Evolutionary conservation across 2,329 filamentous ascomycete species (phyloP).

Genomic region (Neoascochyta sp.): DNA sequence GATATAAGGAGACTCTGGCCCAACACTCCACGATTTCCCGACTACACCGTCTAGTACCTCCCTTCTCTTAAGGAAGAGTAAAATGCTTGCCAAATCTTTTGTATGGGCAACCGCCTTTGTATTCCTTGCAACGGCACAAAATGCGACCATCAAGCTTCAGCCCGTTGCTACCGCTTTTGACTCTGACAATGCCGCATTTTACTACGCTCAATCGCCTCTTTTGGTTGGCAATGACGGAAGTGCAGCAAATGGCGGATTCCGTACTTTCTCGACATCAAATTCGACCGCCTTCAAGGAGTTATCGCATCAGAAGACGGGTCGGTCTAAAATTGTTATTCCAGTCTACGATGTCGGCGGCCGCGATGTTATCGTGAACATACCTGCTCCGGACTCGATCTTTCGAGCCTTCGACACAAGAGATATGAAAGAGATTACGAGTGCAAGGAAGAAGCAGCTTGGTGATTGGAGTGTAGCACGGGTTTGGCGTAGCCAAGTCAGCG

Average conservation of each 20-base stretch:
- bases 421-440: slow-evolving; percentile 12
- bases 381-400: slow-evolving; percentile 28
- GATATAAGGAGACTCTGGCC: too few relatives aligned
- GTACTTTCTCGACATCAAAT: slow-evolving; percentile 12
- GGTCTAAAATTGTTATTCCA: slow-evolving; percentile 26
- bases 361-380: slow-evolving; percentile 27
- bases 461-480: slow-evolving; percentile 30
- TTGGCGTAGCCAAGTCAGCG: slow-evolving; percentile 26
- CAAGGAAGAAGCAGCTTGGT: slow-evolving; percentile 24
- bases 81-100: too few relatives aligned
- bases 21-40: neutral
- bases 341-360: slow-evolving; percentile 21
- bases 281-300: slow-evolving; percentile 8
- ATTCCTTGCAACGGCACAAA: slow-evolving; percentile 8
- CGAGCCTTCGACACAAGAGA: slow-evolving; percentile 21
- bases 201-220: slow-evolving; percentile 18
- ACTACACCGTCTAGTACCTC: slow-evolving; percentile 4
- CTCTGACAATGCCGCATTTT: slow-evolving; percentile 26
- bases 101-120: slow-evolving; percentile 8
- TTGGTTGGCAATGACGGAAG: slow-evolving; percentile 28
- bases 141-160: slow-evolving; percentile 18
- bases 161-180: slow-evolving; percentile 24
- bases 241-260: slow-evolving; percentile 28
- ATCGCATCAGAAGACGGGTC: slow-evolving; percentile 21
- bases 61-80: too few relatives aligned